Evolutionary conservation across 495 filamentous ascomycete species (phyloP).

Genomic region (Aeminium ludgeri): DNA sequence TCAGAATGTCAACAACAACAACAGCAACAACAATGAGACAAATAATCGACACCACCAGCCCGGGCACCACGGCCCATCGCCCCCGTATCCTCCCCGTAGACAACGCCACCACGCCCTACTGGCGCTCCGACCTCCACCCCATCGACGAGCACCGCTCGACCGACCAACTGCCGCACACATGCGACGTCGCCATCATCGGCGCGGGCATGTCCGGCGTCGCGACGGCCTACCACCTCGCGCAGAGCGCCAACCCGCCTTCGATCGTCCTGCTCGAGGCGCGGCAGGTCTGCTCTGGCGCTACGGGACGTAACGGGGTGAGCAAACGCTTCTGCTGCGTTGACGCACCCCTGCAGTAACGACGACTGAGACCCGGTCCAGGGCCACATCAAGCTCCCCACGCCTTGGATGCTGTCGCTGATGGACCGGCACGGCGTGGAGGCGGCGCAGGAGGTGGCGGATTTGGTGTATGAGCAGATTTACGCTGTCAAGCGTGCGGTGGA

Average conservation of each 20-base stretch:
- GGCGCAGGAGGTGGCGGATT: background rate
- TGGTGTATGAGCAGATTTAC: background rate
- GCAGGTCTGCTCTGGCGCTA: constrained; percentile 4
- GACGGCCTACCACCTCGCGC: background rate
- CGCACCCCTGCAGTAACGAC: too few relatives aligned
- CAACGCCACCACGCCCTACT: constrained; percentile 24
- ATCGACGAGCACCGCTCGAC: constrained; percentile 27
- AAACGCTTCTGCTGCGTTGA: too few relatives aligned
- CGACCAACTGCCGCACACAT: constrained; percentile 19
- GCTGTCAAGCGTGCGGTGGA: constrained; percentile 8
- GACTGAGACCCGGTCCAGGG: too few relatives aligned
- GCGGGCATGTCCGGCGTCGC: constrained; percentile 19
- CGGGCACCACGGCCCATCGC: too few relatives aligned
- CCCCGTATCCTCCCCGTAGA: constrained; percentile 14
- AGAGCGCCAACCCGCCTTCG: background rate
- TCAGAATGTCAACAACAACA: too few relatives aligned
- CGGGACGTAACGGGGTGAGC: constrained; percentile 5
- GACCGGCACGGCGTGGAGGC: background rate
- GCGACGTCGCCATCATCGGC: constrained; percentile 26
- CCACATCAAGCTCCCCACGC: constrained; percentile 21
- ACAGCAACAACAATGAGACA: too few relatives aligned
- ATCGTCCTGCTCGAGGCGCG: constrained; percentile 4
- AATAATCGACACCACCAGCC: too few relatives aligned
- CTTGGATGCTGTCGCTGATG: background rate
- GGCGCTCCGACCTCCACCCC: constrained; percentile 24